phyloP scores from a whole-genome alignment of 805 yeast species.

The Schizosaccharomyces lindneri region DNA sequence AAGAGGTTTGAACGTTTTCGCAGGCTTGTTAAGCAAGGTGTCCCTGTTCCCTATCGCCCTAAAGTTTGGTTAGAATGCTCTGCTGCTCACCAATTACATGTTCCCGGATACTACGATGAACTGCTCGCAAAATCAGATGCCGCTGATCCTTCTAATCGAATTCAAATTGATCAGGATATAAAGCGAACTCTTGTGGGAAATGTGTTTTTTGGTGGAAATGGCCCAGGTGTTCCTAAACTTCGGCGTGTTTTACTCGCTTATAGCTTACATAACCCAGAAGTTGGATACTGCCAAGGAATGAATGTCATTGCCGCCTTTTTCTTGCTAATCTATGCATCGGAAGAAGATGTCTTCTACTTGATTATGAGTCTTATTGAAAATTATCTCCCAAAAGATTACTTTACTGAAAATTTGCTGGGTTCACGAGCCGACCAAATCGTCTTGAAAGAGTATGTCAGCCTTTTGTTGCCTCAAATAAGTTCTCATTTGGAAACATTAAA shows the following conservation, averaged over 20 bases:
- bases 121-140: constrained; percentile 7
- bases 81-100: constrained; percentile 21
- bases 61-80: constrained; percentile 30
- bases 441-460: constrained; percentile 16
- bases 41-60: constrained; percentile 24
- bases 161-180: constrained; percentile 28
- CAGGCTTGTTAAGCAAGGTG: constrained; percentile 21
- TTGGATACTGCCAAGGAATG: constrained; percentile 40
- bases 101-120: constrained; percentile 24
- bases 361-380: constrained; percentile 25
- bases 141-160: constrained; percentile 15
- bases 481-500: constrained; percentile 16
- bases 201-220: constrained; percentile 26
- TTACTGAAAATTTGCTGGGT: constrained; percentile 15
- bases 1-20: constrained; percentile 13
- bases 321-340: constrained; percentile 20
- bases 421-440: constrained; percentile 21
- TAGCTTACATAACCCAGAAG: constrained; percentile 20
- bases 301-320: constrained; percentile 31
- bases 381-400: constrained; percentile 22
- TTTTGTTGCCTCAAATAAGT: constrained; percentile 18
- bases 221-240: constrained; percentile 27
- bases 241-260: constrained; percentile 26
- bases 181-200: constrained; percentile 32
- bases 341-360: constrained; percentile 31